Conservation (phyloP, 257 asterid genomes). For the Penstemon eatonii region DNA sequence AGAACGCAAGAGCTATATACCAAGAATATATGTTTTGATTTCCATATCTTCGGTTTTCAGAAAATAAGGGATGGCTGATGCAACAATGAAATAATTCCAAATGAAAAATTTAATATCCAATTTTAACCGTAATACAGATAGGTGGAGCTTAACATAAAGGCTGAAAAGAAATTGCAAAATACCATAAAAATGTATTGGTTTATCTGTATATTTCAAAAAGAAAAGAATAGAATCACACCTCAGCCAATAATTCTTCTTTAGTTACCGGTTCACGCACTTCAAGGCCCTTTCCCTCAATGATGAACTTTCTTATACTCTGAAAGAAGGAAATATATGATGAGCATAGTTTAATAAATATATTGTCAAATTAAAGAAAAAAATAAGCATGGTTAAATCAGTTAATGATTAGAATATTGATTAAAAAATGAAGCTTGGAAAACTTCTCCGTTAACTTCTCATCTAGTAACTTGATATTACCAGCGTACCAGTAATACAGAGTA, state of each 20-base stretch:
- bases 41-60: neutral
- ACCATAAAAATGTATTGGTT: slow-evolving; percentile 7
- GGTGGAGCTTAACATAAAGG: neutral
- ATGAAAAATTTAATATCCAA: neutral
- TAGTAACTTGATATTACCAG: neutral
- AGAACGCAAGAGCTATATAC: neutral
- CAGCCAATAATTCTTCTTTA: slow-evolving; percentile 55
- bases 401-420: too few relatives aligned
- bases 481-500: neutral
- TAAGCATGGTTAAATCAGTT: too few relatives aligned
- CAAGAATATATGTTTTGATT: neutral
- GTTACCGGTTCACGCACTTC: slow-evolving; percentile 52
- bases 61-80: neutral
- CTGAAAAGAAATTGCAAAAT: neutral
- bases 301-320: slow-evolving; percentile 49
- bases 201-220: neutral
- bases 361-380: too few relatives aligned
- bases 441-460: neutral
- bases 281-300: slow-evolving; percentile 38
- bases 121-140: neutral
- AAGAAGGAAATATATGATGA: slow-evolving; percentile 13
- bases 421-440: neutral
- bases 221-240: slow-evolving; percentile 35
- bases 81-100: neutral
- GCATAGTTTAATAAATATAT: too few relatives aligned